Conservation (phyloP, 2,329 filamentous ascomycete species). For the Chalara sp. region DNA sequence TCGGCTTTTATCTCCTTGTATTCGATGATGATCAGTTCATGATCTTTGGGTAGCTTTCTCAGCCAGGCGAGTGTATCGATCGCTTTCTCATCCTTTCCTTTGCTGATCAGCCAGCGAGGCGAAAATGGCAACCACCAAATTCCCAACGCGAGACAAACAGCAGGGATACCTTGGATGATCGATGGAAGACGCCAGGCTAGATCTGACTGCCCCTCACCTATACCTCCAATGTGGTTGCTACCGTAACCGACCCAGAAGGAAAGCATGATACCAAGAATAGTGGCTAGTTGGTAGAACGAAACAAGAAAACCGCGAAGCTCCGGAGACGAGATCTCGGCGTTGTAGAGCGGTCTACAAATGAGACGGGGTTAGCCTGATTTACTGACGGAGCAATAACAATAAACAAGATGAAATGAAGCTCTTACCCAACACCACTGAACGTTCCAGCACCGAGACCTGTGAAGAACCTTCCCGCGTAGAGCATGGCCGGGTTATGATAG, state of each 20-base stretch:
- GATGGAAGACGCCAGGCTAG: conserved; percentile 38
- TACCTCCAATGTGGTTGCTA: conserved; percentile 41
- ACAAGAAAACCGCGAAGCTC: conserved; percentile 58
- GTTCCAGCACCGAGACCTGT: conserved; percentile 43
- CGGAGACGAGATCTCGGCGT: conserved; percentile 46
- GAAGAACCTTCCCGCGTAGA: conserved; percentile 43
- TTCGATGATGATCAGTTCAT: conserved; percentile 36
- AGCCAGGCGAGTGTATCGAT: conserved; percentile 40
- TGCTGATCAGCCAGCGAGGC: conserved; percentile 39
- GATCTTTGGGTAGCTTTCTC: conserved; percentile 34
- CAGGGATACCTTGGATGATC: conserved; percentile 39
- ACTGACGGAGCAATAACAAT: background rate
- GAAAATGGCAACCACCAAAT: conserved; percentile 39
- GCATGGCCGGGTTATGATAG: conserved; percentile 31
- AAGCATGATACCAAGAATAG: conserved; percentile 46
- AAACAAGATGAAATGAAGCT: conserved; percentile 1
- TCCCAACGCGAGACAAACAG: conserved; percentile 36
- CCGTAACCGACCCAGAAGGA: conserved; percentile 40
- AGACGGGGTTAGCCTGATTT: conserved; percentile 2
- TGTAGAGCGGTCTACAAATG: conserved; percentile 33
- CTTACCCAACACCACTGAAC: conserved; percentile 34
- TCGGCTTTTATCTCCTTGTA: conserved; percentile 42
- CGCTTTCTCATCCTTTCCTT: conserved; percentile 36
- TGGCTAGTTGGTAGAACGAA: conserved; percentile 56
- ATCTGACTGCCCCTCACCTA: conserved; percentile 35